Conservation (phyloP, 768 basidiomycete genomes). For the Mycena olivaceomarginata region DNA sequence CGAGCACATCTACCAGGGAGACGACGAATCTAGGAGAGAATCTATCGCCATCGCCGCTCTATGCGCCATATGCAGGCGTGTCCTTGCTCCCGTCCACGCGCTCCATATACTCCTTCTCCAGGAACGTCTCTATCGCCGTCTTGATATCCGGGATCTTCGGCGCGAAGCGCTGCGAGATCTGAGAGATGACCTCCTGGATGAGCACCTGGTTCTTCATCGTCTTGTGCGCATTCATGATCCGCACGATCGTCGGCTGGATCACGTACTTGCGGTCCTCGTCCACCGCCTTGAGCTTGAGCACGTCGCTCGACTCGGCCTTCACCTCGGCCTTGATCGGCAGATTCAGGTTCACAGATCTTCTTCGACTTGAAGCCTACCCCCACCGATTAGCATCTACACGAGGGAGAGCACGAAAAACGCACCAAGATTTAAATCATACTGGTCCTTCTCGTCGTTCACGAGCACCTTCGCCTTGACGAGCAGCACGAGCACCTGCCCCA, state of each 20-base stretch:
- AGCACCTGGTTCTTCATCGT: slow-evolving; percentile 90
- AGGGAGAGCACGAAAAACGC: slow-evolving; percentile 43
- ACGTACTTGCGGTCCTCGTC: slow-evolving; percentile 98
- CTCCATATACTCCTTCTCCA: slow-evolving; percentile 99
- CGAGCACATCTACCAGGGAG: not conserved
- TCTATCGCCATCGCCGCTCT: slow-evolving; percentile 47
- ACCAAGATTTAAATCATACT: slow-evolving; percentile 94
- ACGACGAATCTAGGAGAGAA: not conserved
- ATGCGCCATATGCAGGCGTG: slow-evolving; percentile 89
- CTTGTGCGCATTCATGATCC: slow-evolving; percentile 98
- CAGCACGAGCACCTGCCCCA: slow-evolving; percentile 58
- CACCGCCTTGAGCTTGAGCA: slow-evolving; percentile 94
- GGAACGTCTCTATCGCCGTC: slow-evolving; percentile 94
- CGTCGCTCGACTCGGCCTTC: slow-evolving; percentile 92
- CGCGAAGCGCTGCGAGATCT: slow-evolving; percentile 92
- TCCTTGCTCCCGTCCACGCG: slow-evolving; percentile 93
- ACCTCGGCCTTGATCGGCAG: slow-evolving; percentile 96
- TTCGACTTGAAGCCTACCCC: slow-evolving; percentile 91
- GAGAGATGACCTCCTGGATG: slow-evolving; percentile 93
- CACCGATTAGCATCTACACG: not conserved
- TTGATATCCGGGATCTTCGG: slow-evolving; percentile 98
- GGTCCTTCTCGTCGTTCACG: slow-evolving; percentile 90
- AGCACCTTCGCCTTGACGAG: slow-evolving; percentile 93
- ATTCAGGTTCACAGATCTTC: slow-evolving; percentile 95
- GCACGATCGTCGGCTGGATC: slow-evolving; percentile 95